Evolutionary conservation across 2,329 filamentous ascomycete genomes (phyloP).

Genomic region (Aspergillus neotritici): DNA sequence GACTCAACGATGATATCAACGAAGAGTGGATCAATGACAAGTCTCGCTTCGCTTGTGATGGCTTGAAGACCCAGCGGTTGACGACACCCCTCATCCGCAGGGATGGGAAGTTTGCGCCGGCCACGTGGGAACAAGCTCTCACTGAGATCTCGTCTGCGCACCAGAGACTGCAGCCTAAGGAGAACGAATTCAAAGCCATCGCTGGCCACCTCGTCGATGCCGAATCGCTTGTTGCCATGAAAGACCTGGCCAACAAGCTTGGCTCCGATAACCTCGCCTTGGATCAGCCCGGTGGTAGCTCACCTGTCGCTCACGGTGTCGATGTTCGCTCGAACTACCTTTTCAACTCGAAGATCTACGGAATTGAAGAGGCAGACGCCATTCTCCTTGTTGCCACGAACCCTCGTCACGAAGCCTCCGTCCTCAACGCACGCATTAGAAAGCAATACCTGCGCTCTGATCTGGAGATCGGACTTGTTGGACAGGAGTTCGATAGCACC

Average conservation of each 20-base stretch:
- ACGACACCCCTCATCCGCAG: conserved; percentile 86
- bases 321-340: conserved; percentile 92
- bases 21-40: conserved; percentile 99
- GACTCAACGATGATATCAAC: conserved; percentile 95
- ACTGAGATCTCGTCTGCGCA: conserved; percentile 79
- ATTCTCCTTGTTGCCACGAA: conserved; percentile 94
- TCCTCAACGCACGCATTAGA: conserved; percentile 90
- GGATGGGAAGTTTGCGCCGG: conserved; percentile 85
- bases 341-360: conserved; percentile 93
- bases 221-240: conserved; percentile 91
- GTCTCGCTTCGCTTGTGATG: conserved; percentile 91
- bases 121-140: conserved; percentile 91
- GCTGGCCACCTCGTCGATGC: conserved; percentile 87
- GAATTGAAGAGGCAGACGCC: conserved; percentile 87
- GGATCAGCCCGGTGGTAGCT: conserved; percentile 77
- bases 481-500: conserved; percentile 85
- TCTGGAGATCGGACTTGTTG: conserved; percentile 84
- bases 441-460: conserved; percentile 98
- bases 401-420: conserved; percentile 88
- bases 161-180: conserved; percentile 71
- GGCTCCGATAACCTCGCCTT: conserved; percentile 93
- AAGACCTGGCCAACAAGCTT: conserved; percentile 94
- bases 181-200: conserved; percentile 92
- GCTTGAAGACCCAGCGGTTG: conserved; percentile 89
- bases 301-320: conserved; percentile 83